Conservation (phyloP, 2,329 filamentous ascomycete genomes). For the Pseudocercospora fuligena region DNA sequence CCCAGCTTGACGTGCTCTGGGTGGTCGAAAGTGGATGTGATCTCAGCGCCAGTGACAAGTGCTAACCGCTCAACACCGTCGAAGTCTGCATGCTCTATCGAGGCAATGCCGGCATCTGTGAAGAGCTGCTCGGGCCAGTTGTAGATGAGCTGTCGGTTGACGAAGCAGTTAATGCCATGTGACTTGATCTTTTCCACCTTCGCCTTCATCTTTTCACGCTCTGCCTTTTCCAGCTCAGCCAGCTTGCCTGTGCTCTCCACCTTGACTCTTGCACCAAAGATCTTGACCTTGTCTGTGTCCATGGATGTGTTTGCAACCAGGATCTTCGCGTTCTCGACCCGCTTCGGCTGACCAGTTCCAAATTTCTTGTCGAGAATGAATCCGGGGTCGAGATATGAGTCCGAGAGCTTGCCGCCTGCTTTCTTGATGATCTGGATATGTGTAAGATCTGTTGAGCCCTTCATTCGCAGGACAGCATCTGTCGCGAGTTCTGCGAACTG, state of each 20-base stretch:
- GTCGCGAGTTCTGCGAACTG: constrained; percentile 90
- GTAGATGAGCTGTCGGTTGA: constrained; percentile 99
- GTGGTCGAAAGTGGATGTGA: constrained; percentile 96
- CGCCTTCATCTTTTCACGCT: constrained; percentile 98
- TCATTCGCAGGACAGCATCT: constrained; percentile 87
- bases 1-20: constrained; percentile 96
- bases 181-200: constrained; percentile 99
- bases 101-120: constrained; percentile 95
- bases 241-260: constrained; percentile 95
- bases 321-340: constrained; percentile 97
- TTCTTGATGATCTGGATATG: constrained; percentile 99
- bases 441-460: constrained; percentile 88
- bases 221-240: constrained; percentile 96
- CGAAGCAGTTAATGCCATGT: constrained; percentile 99
- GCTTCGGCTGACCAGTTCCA: constrained; percentile 96
- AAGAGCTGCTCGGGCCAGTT: constrained; percentile 99
- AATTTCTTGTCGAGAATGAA: constrained; percentile 99
- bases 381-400: constrained; percentile 96
- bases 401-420: constrained; percentile 93
- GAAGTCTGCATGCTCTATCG: constrained; percentile 98
- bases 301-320: constrained; percentile 97
- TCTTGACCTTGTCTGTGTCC: constrained; percentile 99
- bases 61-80: constrained; percentile 95
- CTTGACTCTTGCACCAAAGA: constrained; percentile 96
- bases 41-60: constrained; percentile 94